Percentiles rank a stretch among this genome's conserved stretches.
phyloP scores from a whole-genome alignment of 495 filamentous ascomycete species.

The Saxophila tyrrhenica region DNA sequence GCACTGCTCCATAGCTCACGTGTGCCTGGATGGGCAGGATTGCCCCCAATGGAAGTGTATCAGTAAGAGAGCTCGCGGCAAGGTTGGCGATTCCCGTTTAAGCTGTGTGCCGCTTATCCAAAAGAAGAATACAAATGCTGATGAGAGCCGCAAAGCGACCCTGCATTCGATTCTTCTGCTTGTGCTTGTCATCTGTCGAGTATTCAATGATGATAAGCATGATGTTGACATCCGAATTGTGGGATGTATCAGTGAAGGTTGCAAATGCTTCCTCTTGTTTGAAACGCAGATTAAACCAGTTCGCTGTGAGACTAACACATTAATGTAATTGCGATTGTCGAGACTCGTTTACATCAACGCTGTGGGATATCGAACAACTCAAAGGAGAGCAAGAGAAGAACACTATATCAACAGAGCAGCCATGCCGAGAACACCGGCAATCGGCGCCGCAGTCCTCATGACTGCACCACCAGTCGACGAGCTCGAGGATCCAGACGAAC shows the following conservation, averaged over 20 bases:
- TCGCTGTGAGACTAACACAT: neutral
- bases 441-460: neutral
- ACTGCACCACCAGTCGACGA: neutral
- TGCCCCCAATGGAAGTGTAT: neutral
- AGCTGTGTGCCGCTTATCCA: neutral
- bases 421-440: constrained; percentile 1
- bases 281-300: too few relatives aligned
- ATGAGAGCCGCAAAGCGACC: neutral
- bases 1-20: too few relatives aligned
- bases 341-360: neutral
- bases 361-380: neutral
- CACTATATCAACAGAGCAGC: neutral
- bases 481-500: neutral
- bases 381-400: neutral
- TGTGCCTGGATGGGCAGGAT: neutral
- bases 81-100: neutral
- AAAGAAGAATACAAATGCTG: neutral
- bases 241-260: too few relatives aligned
- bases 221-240: too few relatives aligned
- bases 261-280: too few relatives aligned
- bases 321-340: neutral
- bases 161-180: too few relatives aligned
- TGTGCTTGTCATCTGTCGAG: neutral
- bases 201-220: neutral
- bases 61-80: neutral